These are phyloP conservation scores for Trametopsis cervina DNA, from an alignment of 768 basidiomycete species.

Conservation along the genomic window DNA sequence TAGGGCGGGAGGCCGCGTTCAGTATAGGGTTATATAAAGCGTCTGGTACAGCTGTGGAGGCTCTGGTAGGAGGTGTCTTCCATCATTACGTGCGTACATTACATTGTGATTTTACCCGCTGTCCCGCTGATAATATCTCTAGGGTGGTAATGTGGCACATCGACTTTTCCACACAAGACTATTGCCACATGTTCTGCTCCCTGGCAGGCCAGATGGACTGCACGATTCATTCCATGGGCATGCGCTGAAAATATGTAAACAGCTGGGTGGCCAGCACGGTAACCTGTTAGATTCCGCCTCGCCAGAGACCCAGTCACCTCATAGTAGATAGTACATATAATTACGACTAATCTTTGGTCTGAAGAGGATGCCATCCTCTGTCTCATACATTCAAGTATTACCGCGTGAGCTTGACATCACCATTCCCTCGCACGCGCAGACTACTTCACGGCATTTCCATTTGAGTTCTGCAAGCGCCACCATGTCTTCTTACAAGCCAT, in stretches of 20 bases:
- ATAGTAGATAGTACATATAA: neutral
- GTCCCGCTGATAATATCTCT: neutral
- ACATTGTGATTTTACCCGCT: neutral
- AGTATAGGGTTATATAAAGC: conserved; percentile 71
- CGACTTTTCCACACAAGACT: conserved; percentile 36
- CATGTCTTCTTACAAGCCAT: conserved; percentile 25
- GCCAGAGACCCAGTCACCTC: neutral
- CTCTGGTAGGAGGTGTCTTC: conserved; percentile 68
- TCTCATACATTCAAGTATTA: neutral
- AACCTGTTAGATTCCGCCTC: conserved; percentile 18
- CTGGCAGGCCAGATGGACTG: conserved; percentile 22
- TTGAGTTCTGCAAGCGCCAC: too few relatives aligned
- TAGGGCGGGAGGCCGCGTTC: conserved; percentile 7
- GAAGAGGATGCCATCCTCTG: neutral
- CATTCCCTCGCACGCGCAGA: too few relatives aligned
- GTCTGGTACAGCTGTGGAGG: conserved; percentile 70
- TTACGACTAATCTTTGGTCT: neutral
- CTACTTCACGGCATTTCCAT: too few relatives aligned
- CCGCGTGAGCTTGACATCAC: too few relatives aligned
- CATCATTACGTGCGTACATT: conserved; percentile 67
- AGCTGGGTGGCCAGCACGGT: conserved; percentile 44
- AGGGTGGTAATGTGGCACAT: conserved; percentile 35
- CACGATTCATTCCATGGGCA: conserved; percentile 42
- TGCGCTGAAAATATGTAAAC: conserved; percentile 34
- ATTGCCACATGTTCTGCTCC: conserved; percentile 29